Percentiles rank a stretch among this genome's conserved stretches.
Conservation (phyloP, 2,329 filamentous ascomycete species). For the Xylaria polymorpha region DNA sequence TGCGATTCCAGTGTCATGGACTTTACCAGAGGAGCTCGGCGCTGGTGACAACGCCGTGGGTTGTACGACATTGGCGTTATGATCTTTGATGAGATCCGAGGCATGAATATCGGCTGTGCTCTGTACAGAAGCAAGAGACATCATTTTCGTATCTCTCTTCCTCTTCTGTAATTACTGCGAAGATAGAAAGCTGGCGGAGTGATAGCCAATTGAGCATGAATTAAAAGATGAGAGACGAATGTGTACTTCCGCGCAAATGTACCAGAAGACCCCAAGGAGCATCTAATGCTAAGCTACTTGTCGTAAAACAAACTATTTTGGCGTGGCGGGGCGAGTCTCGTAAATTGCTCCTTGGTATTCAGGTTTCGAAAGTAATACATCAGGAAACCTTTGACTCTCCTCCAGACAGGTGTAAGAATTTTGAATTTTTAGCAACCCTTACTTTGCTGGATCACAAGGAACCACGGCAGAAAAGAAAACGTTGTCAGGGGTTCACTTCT, state of each 20-base stretch:
- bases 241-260: background rate
- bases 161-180: conserved; percentile 8
- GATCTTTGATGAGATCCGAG: conserved; percentile 15
- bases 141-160: background rate
- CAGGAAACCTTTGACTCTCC: background rate
- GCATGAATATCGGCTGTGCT: conserved; percentile 18
- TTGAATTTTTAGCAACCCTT: background rate
- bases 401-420: background rate
- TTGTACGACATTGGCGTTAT: conserved; percentile 6
- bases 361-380: background rate
- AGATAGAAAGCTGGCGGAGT: conserved; percentile 26
- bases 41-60: background rate
- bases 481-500: background rate
- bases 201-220: background rate
- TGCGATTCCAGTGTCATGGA: background rate
- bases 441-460: background rate
- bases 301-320: background rate
- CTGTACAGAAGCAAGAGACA: conserved; percentile 20
- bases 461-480: background rate
- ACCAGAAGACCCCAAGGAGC: background rate
- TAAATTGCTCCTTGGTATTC: background rate
- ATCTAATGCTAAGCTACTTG: background rate
- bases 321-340: background rate
- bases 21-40: background rate
- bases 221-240: background rate